Percentiles rank a stretch among this genome's conserved stretches.
These are phyloP conservation scores for Cronartium quercuum DNA, from an alignment of 1,284 basidiomycete species.

Conservation along the genomic window DNA sequence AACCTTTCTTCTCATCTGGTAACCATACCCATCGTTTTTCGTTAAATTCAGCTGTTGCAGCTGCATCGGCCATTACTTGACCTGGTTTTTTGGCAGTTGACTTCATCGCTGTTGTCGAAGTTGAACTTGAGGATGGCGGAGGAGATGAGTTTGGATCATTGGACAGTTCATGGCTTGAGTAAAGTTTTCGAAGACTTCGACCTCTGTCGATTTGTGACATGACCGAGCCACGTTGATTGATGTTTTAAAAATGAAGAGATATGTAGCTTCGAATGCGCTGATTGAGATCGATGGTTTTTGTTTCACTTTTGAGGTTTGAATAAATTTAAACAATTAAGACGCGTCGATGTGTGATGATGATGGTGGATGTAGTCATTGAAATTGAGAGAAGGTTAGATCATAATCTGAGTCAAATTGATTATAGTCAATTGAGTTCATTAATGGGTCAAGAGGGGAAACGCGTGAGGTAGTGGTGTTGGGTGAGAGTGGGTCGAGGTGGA, in stretches of 20 bases:
- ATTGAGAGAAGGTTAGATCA: no score
- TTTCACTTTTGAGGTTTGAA: not conserved
- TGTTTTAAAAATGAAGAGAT: not conserved
- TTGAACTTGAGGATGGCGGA: conserved; percentile 10
- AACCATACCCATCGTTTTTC: conserved; percentile 98
- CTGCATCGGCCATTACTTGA: conserved; percentile 55
- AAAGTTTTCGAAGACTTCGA: conserved; percentile 24
- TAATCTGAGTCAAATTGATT: no score
- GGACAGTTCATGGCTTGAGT: conserved; percentile 12
- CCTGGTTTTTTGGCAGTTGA: conserved; percentile 40
- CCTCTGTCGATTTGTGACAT: conserved; percentile 31
- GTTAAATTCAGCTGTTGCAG: conserved; percentile 85
- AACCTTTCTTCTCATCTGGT: conserved; percentile 79
- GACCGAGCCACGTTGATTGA: not conserved
- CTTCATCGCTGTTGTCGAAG: conserved; percentile 10
- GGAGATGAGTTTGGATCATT: conserved; percentile 13
- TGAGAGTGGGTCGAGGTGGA: no score
- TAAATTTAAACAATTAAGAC: not conserved
- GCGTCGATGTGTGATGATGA: not conserved
- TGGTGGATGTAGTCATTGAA: not conserved
- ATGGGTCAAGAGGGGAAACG: no score
- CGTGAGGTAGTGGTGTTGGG: no score
- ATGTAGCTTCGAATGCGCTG: not conserved
- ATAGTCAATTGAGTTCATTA: no score
- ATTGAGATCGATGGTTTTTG: not conserved